A percentile compares a stretch with the other conserved stretches of the same genome.
phyloP scores from a whole-genome alignment of 306 rosid species.

The Dryas octopetala region DNA sequence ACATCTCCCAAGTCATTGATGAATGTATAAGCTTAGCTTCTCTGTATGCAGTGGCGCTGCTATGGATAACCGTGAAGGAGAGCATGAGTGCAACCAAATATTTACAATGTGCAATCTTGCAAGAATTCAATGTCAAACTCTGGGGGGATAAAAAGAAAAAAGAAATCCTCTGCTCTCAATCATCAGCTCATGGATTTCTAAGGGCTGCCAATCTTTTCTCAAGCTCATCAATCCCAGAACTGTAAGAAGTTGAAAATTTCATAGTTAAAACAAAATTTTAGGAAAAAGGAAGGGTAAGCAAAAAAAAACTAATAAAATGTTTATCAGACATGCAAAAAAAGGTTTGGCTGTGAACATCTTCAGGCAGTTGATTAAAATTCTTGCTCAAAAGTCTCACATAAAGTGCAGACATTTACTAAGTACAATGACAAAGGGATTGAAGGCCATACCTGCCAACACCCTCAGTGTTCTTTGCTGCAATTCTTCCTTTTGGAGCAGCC shows the following conservation, averaged over 20 bases:
- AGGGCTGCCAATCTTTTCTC: slow-evolving; percentile 95
- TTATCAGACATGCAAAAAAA: too few relatives aligned
- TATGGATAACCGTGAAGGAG: background rate
- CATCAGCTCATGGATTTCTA: slow-evolving; percentile 57
- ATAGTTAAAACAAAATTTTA: slow-evolving; percentile 12
- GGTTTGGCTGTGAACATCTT: background rate
- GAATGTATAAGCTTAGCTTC: background rate
- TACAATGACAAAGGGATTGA: slow-evolving; percentile 1
- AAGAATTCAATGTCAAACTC: background rate
- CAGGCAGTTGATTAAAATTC: background rate
- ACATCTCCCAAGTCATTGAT: background rate
- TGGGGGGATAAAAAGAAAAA: too few relatives aligned
- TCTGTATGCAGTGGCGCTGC: background rate
- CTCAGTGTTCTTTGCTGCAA: slow-evolving; percentile 64
- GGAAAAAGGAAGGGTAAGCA: background rate
- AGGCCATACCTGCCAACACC: slow-evolving; percentile 66
- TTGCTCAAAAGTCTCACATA: too few relatives aligned
- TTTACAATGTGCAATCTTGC: slow-evolving; percentile 10
- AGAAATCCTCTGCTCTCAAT: background rate
- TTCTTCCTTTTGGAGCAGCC: slow-evolving; percentile 93
- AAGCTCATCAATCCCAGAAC: slow-evolving; percentile 72
- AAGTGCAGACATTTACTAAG: background rate
- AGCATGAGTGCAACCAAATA: background rate
- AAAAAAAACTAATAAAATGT: background rate
- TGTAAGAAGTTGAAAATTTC: slow-evolving; percentile 41